A percentile compares a stretch with the other conserved stretches of the same genome.
phyloP scores from a whole-genome alignment of 2,329 filamentous ascomycete species.

The Diplocarpon rosae region DNA sequence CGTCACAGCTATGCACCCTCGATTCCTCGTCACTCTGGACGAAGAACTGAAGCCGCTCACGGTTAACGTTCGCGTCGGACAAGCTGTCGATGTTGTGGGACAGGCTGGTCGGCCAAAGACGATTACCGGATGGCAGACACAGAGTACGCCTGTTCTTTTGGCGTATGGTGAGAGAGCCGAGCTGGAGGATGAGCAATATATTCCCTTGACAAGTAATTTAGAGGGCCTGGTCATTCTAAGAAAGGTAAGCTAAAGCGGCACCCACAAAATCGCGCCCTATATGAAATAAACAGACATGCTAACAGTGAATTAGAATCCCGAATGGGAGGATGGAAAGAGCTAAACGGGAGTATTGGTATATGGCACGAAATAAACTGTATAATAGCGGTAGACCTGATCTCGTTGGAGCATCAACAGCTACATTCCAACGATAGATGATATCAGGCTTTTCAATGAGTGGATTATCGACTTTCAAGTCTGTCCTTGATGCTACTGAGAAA shows the following conservation, averaged over 20 bases:
- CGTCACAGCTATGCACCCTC: slow-evolving; percentile 90
- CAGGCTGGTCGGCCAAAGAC: slow-evolving; percentile 97
- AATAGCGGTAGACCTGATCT: slow-evolving; percentile 24
- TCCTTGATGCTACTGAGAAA: slow-evolving; percentile 1
- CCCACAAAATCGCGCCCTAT: background rate
- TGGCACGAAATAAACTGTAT: slow-evolving; percentile 26
- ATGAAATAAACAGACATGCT: slow-evolving; percentile 1
- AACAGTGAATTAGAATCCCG: slow-evolving; percentile 36
- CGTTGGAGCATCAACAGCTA: slow-evolving; percentile 15
- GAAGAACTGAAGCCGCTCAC: slow-evolving; percentile 89
- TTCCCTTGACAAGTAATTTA: slow-evolving; percentile 79
- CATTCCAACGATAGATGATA: slow-evolving; percentile 21
- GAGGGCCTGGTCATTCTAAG: slow-evolving; percentile 92
- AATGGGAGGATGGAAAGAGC: slow-evolving; percentile 41
- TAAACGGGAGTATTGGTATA: slow-evolving; percentile 13
- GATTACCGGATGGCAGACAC: slow-evolving; percentile 98
- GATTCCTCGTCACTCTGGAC: slow-evolving; percentile 92
- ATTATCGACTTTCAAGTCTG: background rate
- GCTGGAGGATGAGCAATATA: slow-evolving; percentile 94
- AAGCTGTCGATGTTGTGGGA: slow-evolving; percentile 95
- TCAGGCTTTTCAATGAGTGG: background rate
- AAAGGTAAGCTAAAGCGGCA: slow-evolving; percentile 56
- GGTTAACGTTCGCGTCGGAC: slow-evolving; percentile 93
- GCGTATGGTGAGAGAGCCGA: slow-evolving; percentile 94
- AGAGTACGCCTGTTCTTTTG: slow-evolving; percentile 93